Conservation (phyloP, 1,139 yeast species). For the Saccharomyces hybrid region DNA sequence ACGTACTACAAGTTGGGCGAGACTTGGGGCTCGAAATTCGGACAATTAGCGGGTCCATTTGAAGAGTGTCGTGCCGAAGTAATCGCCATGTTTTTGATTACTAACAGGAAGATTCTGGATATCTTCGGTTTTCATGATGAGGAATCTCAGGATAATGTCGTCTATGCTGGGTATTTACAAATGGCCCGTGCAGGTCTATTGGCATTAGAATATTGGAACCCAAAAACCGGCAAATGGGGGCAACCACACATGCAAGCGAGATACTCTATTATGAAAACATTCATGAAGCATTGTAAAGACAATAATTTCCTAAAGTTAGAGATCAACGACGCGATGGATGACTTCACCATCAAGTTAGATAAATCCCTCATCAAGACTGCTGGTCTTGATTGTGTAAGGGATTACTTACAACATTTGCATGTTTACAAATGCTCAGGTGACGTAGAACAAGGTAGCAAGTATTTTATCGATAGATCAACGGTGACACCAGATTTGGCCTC, state of each 20-base stretch:
- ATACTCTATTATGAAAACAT: constrained; percentile 71
- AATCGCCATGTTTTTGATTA: constrained; percentile 73
- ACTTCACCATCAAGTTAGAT: constrained; percentile 54
- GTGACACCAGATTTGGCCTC: constrained; percentile 57
- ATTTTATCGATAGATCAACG: constrained; percentile 57
- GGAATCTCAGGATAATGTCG: constrained; percentile 56
- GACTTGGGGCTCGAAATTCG: constrained; percentile 85
- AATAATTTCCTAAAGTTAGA: constrained; percentile 44
- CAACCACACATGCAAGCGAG: constrained; percentile 96
- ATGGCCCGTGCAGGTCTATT: constrained; percentile 86
- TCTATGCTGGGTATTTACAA: constrained; percentile 58
- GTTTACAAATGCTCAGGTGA: constrained; percentile 74
- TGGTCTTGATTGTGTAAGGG: constrained; percentile 69
- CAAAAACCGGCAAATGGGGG: constrained; percentile 75
- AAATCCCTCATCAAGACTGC: constrained; percentile 51
- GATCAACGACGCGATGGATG: constrained; percentile 42
- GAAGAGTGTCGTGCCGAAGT: constrained; percentile 92
- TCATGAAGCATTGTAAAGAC: constrained; percentile 57
- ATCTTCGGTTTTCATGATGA: constrained; percentile 60
- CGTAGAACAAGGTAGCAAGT: constrained; percentile 51
- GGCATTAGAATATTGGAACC: constrained; percentile 83
- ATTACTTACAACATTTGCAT: constrained; percentile 64
- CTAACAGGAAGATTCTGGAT: constrained; percentile 57
- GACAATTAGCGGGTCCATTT: constrained; percentile 73
- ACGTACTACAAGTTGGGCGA: constrained; percentile 72